phyloP scores from a whole-genome alignment of 1,284 basidiomycete species.

The Pseudozyma flocculosa region DNA sequence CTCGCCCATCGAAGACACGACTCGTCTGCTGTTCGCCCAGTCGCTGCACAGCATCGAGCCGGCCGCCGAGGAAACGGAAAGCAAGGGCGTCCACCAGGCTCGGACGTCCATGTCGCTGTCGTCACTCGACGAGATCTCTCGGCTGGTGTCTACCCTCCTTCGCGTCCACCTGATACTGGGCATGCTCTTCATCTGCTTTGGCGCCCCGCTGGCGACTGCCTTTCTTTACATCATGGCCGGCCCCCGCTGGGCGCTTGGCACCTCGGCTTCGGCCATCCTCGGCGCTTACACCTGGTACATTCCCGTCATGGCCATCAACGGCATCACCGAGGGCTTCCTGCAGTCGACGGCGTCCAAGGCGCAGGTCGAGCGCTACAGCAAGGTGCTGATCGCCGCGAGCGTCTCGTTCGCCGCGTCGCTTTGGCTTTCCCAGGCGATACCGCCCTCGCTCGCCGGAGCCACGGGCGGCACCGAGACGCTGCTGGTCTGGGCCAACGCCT shows the following conservation, averaged over 20 bases:
- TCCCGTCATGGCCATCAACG: conserved; percentile 54
- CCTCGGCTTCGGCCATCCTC: conserved; percentile 43
- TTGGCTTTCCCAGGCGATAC: conserved; percentile 1
- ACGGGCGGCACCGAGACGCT: conserved; percentile 11
- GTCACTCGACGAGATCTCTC: background rate
- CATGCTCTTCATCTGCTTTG: conserved; percentile 33
- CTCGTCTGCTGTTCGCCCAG: conserved; percentile 35
- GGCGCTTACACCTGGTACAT: conserved; percentile 47
- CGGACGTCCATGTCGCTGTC: no score
- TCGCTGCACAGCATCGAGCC: background rate
- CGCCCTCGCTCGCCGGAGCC: background rate
- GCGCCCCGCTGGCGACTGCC: conserved; percentile 33
- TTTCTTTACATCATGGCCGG: conserved; percentile 49
- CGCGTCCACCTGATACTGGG: conserved; percentile 37
- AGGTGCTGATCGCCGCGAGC: conserved; percentile 37
- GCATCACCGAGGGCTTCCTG: conserved; percentile 52
- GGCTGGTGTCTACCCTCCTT: conserved; percentile 37
- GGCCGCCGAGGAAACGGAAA: no score
- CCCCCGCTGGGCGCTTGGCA: conserved; percentile 36
- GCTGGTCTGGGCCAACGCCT: conserved; percentile 31
- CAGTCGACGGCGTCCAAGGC: conserved; percentile 33
- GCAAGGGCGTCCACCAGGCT: no score
- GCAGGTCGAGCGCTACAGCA: conserved; percentile 35
- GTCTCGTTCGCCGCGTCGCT: conserved; percentile 31
- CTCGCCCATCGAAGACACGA: conserved; percentile 54